Base-by-base conservation (phyloP, 805 yeast genomes). In the Pichia membranifaciens region DNA sequence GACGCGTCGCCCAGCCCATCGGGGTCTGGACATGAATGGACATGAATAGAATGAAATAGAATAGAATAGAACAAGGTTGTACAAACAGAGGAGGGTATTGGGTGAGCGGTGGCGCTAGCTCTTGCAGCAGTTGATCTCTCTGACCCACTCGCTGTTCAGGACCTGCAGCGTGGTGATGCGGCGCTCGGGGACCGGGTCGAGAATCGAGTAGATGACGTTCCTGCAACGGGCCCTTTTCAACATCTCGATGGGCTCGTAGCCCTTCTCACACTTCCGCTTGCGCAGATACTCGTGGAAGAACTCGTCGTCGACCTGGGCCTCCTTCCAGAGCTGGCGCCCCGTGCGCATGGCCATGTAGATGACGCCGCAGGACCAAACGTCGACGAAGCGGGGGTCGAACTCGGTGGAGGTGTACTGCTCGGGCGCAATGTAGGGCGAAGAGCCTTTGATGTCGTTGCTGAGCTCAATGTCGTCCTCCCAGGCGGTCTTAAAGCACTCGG, bases 341-440 rank as follows among this genome's bases (percentile, higher is more conserved):
- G 96, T 87, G 57, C 97, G 72, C 91, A 88, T 84, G 6, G 95
- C 95, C 87, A 88, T 83, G 61, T 85, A 88, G 32, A 88, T 87
- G 10, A 88, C 91, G 43, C 96, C 96, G 69, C 95, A 87, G 0
- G 96, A 81, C 96, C 96, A 88, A 33, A 87, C 79, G 67, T 88
- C 96, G 6, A 85, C 84, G 32, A 84, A 75, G 48, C 96, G 67
- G 2, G 95, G 85, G 65, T 88, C 96, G 64, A 86, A 88, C 58
- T 79, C 81, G 35, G 74, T 68, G 50, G 61, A 67, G 2, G 75
- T 71, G 62, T 81, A 84, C 54, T 84, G 93, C 65, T 88, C 96
- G 0, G 96, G 96, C 0, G 96, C 95, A 58, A 89, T 86, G 63
- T 88, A 88, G 2, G 96, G 96, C 7, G 85, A 79, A 0, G 93